Percentiles rank a stretch among this genome's conserved stretches.
These are phyloP conservation scores for Hygrophorus russula DNA, from an alignment of 768 basidiomycete species.

Conservation along the genomic window DNA sequence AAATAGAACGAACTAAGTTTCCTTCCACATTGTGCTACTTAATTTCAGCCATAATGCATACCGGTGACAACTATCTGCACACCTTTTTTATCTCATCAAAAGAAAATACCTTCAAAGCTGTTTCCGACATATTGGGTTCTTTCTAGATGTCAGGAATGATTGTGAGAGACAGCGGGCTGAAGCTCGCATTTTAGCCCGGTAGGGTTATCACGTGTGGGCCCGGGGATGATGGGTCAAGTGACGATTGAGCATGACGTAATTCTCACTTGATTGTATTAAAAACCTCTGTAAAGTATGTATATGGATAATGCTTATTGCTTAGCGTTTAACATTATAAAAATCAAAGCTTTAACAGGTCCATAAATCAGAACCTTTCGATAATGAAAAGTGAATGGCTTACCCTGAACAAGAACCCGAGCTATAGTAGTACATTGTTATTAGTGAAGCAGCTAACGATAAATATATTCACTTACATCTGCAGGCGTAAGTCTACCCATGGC, in stretches of 20 bases:
- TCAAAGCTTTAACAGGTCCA: not conserved
- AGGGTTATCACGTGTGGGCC: no score
- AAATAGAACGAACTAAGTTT: slow-evolving; percentile 48
- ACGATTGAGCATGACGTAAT: no score
- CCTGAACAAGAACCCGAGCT: slow-evolving; percentile 52
- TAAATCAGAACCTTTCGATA: no score
- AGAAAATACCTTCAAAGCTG: slow-evolving; percentile 28
- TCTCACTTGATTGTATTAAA: no score
- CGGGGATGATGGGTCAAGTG: no score
- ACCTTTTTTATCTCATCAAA: slow-evolving; percentile 63
- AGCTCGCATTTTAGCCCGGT: no score
- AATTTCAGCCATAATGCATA: not conserved
- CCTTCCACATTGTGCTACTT: slow-evolving; percentile 78
- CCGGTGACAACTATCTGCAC: slow-evolving; percentile 9
- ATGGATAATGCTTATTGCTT: no score
- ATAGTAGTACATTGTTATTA: slow-evolving; percentile 7
- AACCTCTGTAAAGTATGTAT: no score
- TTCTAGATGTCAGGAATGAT: not conserved
- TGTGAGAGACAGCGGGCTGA: no score
- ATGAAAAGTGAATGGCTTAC: slow-evolving; percentile 20
- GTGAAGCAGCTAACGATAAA: not conserved
- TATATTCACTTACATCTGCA: slow-evolving; percentile 44
- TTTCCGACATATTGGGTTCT: slow-evolving; percentile 13
- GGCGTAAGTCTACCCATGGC: slow-evolving; percentile 93
- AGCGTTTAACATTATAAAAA: no score